These are phyloP conservation scores for Fusarium nanum DNA, from an alignment of 2,329 filamentous ascomycete genomes.

Conservation along the genomic window DNA sequence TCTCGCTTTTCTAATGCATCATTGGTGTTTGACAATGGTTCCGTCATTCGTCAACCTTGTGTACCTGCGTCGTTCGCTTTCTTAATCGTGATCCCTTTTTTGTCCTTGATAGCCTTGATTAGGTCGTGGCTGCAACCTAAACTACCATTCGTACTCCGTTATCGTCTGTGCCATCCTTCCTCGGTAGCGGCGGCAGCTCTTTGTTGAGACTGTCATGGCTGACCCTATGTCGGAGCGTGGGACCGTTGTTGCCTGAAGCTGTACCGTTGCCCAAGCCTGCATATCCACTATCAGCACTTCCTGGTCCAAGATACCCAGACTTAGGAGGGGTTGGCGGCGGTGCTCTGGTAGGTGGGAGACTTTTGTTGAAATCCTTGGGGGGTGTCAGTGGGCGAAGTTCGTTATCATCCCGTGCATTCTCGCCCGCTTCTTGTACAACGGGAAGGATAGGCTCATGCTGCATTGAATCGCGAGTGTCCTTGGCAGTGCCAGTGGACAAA, in stretches of 20 bases:
- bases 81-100: constrained; percentile 42
- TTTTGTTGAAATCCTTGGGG: constrained; percentile 51
- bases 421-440: constrained; percentile 90
- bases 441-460: constrained; percentile 72
- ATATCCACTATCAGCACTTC: constrained; percentile 62
- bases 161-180: constrained; percentile 45
- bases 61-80: constrained; percentile 40
- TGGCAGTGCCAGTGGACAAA: constrained; percentile 55
- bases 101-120: constrained; percentile 39
- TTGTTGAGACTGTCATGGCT: constrained; percentile 71
- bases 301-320: constrained; percentile 53
- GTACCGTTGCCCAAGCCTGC: constrained; percentile 52
- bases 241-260: constrained; percentile 45
- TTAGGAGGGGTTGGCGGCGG: constrained; percentile 54
- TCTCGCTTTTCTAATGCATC: constrained; percentile 49
- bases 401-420: constrained; percentile 62
- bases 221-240: constrained; percentile 53
- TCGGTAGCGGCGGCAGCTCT: constrained; percentile 67
- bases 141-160: constrained; percentile 49
- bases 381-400: constrained; percentile 56
- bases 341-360: constrained; percentile 58
- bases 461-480: constrained; percentile 66
- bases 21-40: constrained; percentile 42
- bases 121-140: constrained; percentile 46
- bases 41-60: constrained; percentile 44